Evolutionary conservation across 805 yeast genomes (phyloP), one percentile per base, ranked within the genome.

Genomic region (Grigorovia jiainica): DNA sequence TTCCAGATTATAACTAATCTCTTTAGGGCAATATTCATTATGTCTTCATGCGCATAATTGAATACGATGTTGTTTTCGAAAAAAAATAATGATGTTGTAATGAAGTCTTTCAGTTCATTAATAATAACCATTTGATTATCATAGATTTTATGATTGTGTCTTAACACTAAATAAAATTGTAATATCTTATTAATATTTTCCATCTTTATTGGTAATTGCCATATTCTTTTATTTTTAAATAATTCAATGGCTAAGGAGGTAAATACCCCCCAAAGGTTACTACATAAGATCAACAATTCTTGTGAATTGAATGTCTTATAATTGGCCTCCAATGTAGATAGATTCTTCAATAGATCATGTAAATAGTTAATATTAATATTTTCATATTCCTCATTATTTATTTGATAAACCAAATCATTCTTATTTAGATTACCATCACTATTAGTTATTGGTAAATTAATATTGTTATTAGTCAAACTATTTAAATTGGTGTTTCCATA

Each of bases 1-100:
- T 68, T 70, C 87, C 87, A 81, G 2, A 76, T 64, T 1, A 67
- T 52, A 2, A 71, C 63, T 7, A 63, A 63, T 52, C 61, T 60
- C 42, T 55, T 61, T 33, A 57, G 47, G 7, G 65, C 55, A 38
- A 64, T 50, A 48, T 64, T 65, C 44, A 64, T 65, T 2, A 56
- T 54, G n/a, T 50, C 51, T 36, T 57, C 66, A 17, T 60, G 54
- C 7, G 49, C 51, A 29, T 57, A 61, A 33, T 57, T 54, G 45
- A 58, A 62, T 27, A 60, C 61, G 24, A 65, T 47, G 34, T 61
- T 65, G 44, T 65, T 63, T 47, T 62, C 68, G 45, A 61, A 61
- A 38, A 56, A 58, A 49, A 45, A 70, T 57, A 78, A 32, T 9
- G 63, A 59, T 1, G 63, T 53, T 3, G 55, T 53, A n/a, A 59